Evolutionary conservation across 2,329 filamentous ascomycete species (phyloP).

Genomic region (Aspergillus pseudonomiae): DNA sequence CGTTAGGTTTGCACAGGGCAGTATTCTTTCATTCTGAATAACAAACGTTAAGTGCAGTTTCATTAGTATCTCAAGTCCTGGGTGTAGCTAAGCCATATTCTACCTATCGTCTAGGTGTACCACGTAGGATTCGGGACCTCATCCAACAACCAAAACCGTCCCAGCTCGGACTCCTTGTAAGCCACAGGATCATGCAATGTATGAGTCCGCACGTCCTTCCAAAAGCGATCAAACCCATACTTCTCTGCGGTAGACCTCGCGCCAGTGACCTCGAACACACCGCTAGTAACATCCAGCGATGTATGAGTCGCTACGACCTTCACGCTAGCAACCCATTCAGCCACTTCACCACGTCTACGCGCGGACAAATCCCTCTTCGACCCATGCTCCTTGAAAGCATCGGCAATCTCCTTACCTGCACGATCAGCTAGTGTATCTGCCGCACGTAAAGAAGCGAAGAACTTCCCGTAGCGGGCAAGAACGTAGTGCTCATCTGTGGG

Average conservation of each 20-base stretch:
- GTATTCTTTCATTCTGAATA: too few relatives aligned
- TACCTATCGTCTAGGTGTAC: constrained; percentile 54
- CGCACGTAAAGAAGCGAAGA: constrained; percentile 63
- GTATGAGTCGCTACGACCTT: constrained; percentile 67
- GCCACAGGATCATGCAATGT: constrained; percentile 68
- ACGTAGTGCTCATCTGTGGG: constrained; percentile 68
- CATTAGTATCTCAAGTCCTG: background rate
- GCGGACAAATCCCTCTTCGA: constrained; percentile 52
- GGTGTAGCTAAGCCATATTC: too few relatives aligned
- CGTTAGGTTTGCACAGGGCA: too few relatives aligned
- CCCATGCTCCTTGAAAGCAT: constrained; percentile 50
- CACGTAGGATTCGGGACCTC: constrained; percentile 63
- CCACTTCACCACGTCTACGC: constrained; percentile 60
- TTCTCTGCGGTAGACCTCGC: constrained; percentile 60
- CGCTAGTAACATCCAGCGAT: constrained; percentile 59
- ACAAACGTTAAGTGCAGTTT: background rate
- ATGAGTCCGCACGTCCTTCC: constrained; percentile 68
- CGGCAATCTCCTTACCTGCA: constrained; percentile 54
- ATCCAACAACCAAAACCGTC: constrained; percentile 58
- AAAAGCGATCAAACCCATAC: constrained; percentile 66
- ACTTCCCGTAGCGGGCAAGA: constrained; percentile 66
- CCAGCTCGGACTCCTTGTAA: constrained; percentile 67
- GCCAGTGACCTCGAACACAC: constrained; percentile 67
- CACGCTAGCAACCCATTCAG: constrained; percentile 64
- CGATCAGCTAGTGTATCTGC: constrained; percentile 62